Conservation (phyloP, 2,329 filamentous ascomycete genomes). For the Fusarium torreyae region DNA sequence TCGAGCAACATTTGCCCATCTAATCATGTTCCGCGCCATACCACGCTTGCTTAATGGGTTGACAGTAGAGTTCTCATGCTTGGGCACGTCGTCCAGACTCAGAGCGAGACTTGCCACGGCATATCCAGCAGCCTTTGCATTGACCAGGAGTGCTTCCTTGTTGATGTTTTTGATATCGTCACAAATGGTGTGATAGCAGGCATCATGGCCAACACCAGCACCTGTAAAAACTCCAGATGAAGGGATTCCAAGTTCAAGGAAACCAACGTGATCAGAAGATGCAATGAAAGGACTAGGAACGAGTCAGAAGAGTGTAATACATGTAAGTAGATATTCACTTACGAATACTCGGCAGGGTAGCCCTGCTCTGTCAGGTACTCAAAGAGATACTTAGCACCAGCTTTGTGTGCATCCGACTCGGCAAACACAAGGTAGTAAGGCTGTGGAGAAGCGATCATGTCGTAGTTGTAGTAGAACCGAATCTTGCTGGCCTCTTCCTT, state of each 20-base stretch:
- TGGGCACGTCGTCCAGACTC: slow-evolving; percentile 52
- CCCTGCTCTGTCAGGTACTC: slow-evolving; percentile 54
- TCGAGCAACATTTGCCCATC: slow-evolving; percentile 25
- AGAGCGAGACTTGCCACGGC: slow-evolving; percentile 61
- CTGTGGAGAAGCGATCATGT: slow-evolving; percentile 73
- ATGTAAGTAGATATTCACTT: not conserved
- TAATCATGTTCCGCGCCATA: slow-evolving; percentile 17
- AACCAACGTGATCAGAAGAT: slow-evolving; percentile 58
- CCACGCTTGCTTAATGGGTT: slow-evolving; percentile 27
- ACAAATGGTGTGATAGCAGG: slow-evolving; percentile 57
- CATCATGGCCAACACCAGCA: slow-evolving; percentile 53
- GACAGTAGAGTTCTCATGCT: slow-evolving; percentile 12
- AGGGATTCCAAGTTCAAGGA: slow-evolving; percentile 57
- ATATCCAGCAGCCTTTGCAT: slow-evolving; percentile 63
- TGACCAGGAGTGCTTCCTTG: slow-evolving; percentile 55
- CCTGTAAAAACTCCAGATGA: slow-evolving; percentile 59
- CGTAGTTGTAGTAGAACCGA: slow-evolving; percentile 77
- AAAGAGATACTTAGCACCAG: slow-evolving; percentile 53
- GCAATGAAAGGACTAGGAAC: slow-evolving; percentile 52
- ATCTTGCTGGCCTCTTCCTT: slow-evolving; percentile 65
- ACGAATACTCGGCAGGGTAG: slow-evolving; percentile 47
- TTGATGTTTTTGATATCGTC: slow-evolving; percentile 59
- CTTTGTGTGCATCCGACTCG: slow-evolving; percentile 56
- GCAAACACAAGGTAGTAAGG: slow-evolving; percentile 58
- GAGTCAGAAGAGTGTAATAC: too few species aligned